Evolutionary conservation across 768 basidiomycete species (phyloP).

Genomic region (Tricholoma furcatifolium): DNA sequence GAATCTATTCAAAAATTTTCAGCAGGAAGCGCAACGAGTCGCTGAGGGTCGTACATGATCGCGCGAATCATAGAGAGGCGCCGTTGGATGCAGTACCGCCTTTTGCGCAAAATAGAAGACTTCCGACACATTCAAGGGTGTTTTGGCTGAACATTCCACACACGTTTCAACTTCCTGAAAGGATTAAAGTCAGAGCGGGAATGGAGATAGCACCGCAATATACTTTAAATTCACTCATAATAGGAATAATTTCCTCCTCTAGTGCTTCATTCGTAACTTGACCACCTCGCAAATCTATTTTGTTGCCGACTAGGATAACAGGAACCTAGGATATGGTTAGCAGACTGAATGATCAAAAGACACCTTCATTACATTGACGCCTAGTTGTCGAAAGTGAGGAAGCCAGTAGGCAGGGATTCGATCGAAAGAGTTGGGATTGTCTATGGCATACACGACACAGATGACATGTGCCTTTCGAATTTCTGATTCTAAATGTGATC

Average conservation of each 20-base stretch:
- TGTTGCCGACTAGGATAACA: conserved; percentile 96
- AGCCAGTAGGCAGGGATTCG: conserved; percentile 98
- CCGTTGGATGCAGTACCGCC: conserved; percentile 94
- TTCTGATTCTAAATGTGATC: conserved; percentile 88
- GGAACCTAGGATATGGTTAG: conserved; percentile 62
- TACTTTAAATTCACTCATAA: conserved; percentile 99
- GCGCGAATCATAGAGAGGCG: conserved; percentile 93
- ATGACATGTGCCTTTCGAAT: conserved; percentile 98
- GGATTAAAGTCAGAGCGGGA: conserved; percentile 8
- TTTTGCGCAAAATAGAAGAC: conserved; percentile 99
- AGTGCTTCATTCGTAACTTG: conserved; percentile 92
- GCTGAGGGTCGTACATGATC: conserved; percentile 68
- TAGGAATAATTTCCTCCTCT: conserved; percentile 92
- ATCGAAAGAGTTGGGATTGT: conserved; percentile 95
- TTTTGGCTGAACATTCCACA: conserved; percentile 93
- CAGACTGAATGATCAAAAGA: background rate
- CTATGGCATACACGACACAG: conserved; percentile 95
- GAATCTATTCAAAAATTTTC: conserved; percentile 46
- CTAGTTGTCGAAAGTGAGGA: conserved; percentile 90
- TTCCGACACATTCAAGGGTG: conserved; percentile 90
- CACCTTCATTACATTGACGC: conserved; percentile 75
- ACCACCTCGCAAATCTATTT: conserved; percentile 93
- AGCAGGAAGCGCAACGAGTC: conserved; percentile 9
- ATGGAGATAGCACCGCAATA: background rate
- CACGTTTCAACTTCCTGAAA: conserved; percentile 97